Evolutionary conservation across 2,329 filamentous ascomycete genomes (phyloP), one percentile per base, ranked within the genome.

Genomic region (Pseudogymnoascus sp.): DNA sequence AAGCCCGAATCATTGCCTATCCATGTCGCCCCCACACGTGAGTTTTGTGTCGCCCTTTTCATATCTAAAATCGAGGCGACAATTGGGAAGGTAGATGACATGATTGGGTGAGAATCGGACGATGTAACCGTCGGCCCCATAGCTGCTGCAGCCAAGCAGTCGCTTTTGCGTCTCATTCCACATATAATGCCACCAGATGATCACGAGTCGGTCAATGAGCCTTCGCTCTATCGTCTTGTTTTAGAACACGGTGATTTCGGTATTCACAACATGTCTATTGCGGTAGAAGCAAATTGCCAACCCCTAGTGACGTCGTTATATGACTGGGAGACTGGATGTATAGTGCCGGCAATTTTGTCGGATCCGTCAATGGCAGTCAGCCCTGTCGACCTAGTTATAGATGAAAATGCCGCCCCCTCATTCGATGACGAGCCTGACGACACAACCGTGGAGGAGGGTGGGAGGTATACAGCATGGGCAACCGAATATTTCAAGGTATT

Each of bases 181-280:
- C 28, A 64, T 14, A 66, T 66, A 16, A 62, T 64, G 41, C 61
- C 62, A 58, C 28, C 7, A 63, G 65, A 63, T 19, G 59, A 60
- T 8, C 8, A 38, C 14, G 36, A 16, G 36, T 16, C 36, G 6
- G 36, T 6, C 52, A 58, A 64, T 39, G 41, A 63, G 62, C 58
- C 55, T 39, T 62, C 62, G 62, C 38, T 72, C 6, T 73, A 73
- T 63, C 71, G 68, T 19, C 65, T 72, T n/a, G 72, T 74, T 60
- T 67, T 75, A 22, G 69, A 75, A 3, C 71, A 74, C 58, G 72
- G 71, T 12, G 71, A 74, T 64, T 74, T 71, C 64, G 72, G 72
- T 41, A 70, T 72, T 42, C 70, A 74, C 62, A 74, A 73, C 55
- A 71, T 70, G 67, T 69, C 68, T 3, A 66, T 70, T 38, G 62